A percentile compares a stretch with the other conserved stretches of the same genome.
phyloP scores from a whole-genome alignment of 2,329 filamentous ascomycete genomes.

The Lecanoromycetidae sp. region DNA sequence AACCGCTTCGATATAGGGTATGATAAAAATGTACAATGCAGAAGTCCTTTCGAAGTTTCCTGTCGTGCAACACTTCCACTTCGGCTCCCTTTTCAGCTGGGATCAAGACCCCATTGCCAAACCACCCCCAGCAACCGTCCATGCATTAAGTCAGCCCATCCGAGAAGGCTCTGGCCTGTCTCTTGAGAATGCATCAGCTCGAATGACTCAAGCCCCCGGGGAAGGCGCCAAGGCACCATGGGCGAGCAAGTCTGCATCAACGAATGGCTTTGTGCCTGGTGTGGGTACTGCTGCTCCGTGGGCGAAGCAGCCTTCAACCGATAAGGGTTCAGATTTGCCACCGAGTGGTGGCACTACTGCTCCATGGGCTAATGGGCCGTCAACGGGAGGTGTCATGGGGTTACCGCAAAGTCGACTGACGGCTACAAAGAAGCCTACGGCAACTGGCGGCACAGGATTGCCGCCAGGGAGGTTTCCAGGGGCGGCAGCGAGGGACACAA shows the following conservation, averaged over 20 bases:
- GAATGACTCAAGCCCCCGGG: slow-evolving; percentile 1
- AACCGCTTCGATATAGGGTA: slow-evolving; percentile 46
- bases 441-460: background rate
- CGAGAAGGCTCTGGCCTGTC: slow-evolving; percentile 26
- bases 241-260: background rate
- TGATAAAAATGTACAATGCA: slow-evolving; percentile 99
- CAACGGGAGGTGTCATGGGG: background rate
- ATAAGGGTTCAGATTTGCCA: background rate
- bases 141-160: slow-evolving; percentile 46
- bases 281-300: slow-evolving; percentile 10
- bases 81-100: slow-evolving; percentile 71
- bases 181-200: slow-evolving; percentile 18
- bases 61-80: slow-evolving; percentile 91
- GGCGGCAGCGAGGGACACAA: background rate
- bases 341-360: slow-evolving; percentile 18
- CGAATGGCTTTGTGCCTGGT: background rate
- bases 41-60: slow-evolving; percentile 95
- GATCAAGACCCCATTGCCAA: slow-evolving; percentile 52
- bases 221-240: slow-evolving; percentile 11
- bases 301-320: background rate
- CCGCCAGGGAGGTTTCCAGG: background rate
- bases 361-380: slow-evolving; percentile 19
- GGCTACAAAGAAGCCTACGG: background rate
- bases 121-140: slow-evolving; percentile 39
- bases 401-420: background rate